phyloP scores from a whole-genome alignment of 2,329 filamentous ascomycete genomes.

The Alternaria arborescens region DNA sequence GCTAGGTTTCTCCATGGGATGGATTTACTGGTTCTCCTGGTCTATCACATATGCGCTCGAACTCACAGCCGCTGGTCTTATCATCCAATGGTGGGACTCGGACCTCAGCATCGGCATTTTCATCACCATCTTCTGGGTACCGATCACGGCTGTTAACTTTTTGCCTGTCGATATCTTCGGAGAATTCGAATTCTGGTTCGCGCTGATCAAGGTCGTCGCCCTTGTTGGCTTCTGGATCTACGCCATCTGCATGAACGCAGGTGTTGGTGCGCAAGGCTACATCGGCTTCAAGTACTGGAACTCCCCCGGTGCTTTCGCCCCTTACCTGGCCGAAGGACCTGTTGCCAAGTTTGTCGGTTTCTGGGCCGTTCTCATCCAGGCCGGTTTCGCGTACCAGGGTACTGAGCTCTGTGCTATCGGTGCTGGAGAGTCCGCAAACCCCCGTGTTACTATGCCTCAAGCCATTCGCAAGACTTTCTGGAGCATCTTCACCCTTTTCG shows the following conservation, averaged over 20 bases:
- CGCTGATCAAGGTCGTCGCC: slow-evolving; percentile 78
- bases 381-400: slow-evolving; percentile 75
- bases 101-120: slow-evolving; percentile 73
- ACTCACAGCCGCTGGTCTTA: slow-evolving; percentile 74
- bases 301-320: slow-evolving; percentile 72
- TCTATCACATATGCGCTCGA: slow-evolving; percentile 77
- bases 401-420: slow-evolving; percentile 80
- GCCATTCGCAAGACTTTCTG: slow-evolving; percentile 80
- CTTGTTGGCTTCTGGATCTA: slow-evolving; percentile 80
- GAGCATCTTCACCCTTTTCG: slow-evolving; percentile 75
- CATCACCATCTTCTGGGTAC: slow-evolving; percentile 75
- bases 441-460: slow-evolving; percentile 73
- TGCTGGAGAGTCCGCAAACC: slow-evolving; percentile 79
- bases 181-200: slow-evolving; percentile 81
- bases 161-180: slow-evolving; percentile 77
- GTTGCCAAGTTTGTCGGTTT: slow-evolving; percentile 73
- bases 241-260: slow-evolving; percentile 76
- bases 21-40: slow-evolving; percentile 86
- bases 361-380: slow-evolving; percentile 73
- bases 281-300: slow-evolving; percentile 78
- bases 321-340: slow-evolving; percentile 67
- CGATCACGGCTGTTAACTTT: slow-evolving; percentile 75
- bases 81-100: slow-evolving; percentile 77
- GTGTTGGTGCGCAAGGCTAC: slow-evolving; percentile 71
- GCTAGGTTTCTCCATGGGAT: slow-evolving; percentile 79